These are phyloP conservation scores for Persicaria tinctoria DNA, from an alignment of 148 eudicot species.

Conservation along the genomic window DNA sequence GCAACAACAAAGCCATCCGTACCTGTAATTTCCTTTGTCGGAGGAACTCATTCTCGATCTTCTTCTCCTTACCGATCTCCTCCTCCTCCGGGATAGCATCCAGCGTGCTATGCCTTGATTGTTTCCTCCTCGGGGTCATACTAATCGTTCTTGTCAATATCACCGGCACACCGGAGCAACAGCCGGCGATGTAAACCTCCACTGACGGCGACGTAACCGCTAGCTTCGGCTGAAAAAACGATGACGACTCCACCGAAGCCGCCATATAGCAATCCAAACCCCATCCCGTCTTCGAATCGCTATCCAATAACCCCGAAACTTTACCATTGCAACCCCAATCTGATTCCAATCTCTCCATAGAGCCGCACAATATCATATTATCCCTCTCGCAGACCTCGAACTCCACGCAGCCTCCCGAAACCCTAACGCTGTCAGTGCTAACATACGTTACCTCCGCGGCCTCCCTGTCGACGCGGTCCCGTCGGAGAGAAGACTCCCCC, in stretches of 20 bases:
- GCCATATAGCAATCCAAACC: slow-evolving; percentile 60
- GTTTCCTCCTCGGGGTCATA: slow-evolving; percentile 54
- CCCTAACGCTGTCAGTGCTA: slow-evolving; percentile 56
- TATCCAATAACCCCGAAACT: slow-evolving; percentile 13
- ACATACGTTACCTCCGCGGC: slow-evolving; percentile 72
- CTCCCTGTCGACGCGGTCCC: slow-evolving; percentile 56
- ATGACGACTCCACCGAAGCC: slow-evolving; percentile 28
- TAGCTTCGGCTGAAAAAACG: slow-evolving; percentile 50
- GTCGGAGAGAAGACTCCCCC: slow-evolving; percentile 36
- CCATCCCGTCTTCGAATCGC: slow-evolving; percentile 43
- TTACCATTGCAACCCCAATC: slow-evolving; percentile 33
- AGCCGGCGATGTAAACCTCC: slow-evolving; percentile 88
- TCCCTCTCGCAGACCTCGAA: slow-evolving; percentile 70
- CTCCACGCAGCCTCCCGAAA: slow-evolving; percentile 57
- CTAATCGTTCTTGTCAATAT: slow-evolving; percentile 65
- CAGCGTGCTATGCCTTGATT: slow-evolving; percentile 28
- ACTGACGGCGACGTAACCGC: slow-evolving; percentile 56
- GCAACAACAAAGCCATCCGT: background rate
- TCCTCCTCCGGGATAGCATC: slow-evolving; percentile 78
- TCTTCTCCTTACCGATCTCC: slow-evolving; percentile 49
- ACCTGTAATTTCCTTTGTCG: slow-evolving; percentile 55
- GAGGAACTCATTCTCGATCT: slow-evolving; percentile 25
- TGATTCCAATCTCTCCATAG: slow-evolving; percentile 49
- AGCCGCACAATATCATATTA: slow-evolving; percentile 60
- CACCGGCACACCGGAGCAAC: slow-evolving; percentile 66